A percentile compares a stretch with the other conserved stretches of the same genome.
phyloP scores from a whole-genome alignment of 2,329 filamentous ascomycete species.

The Albophoma yamanashiensis region DNA sequence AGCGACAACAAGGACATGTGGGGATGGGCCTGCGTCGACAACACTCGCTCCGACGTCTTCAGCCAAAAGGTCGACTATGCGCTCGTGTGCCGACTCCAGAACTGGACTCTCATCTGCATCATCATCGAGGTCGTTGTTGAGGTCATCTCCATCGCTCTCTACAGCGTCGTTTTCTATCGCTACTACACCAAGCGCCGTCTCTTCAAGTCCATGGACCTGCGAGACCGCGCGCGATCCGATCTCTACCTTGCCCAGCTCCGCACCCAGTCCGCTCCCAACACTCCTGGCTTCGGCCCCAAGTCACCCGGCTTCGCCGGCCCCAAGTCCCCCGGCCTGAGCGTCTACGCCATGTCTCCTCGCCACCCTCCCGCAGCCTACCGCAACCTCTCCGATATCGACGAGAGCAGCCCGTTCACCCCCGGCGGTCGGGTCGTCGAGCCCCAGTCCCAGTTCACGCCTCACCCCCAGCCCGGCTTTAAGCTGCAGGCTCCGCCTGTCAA shows the following conservation, averaged over 20 bases:
- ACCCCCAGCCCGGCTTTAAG: slow-evolving; percentile 56
- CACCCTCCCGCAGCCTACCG: slow-evolving; percentile 48
- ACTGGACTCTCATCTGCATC: slow-evolving; percentile 93
- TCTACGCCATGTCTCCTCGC: slow-evolving; percentile 46
- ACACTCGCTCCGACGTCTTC: slow-evolving; percentile 69
- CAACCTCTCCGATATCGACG: slow-evolving; percentile 34
- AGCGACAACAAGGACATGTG: slow-evolving; percentile 76
- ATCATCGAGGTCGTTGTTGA: slow-evolving; percentile 95
- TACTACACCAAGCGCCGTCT: slow-evolving; percentile 95
- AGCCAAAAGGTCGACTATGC: slow-evolving; percentile 74
- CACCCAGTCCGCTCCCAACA: slow-evolving; percentile 86
- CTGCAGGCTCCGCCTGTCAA: slow-evolving; percentile 77
- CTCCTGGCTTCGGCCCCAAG: slow-evolving; percentile 73
- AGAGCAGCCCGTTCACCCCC: slow-evolving; percentile 39
- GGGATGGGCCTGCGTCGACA: slow-evolving; percentile 96
- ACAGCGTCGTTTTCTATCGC: slow-evolving; percentile 91
- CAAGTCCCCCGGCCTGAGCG: slow-evolving; percentile 32
- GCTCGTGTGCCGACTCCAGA: slow-evolving; percentile 83
- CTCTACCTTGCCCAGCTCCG: slow-evolving; percentile 84
- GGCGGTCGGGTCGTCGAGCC: slow-evolving; percentile 49
- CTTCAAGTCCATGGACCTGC: slow-evolving; percentile 90
- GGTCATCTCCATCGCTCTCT: slow-evolving; percentile 81
- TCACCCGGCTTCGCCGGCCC: slow-evolving; percentile 23
- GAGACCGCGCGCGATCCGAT: slow-evolving; percentile 88
- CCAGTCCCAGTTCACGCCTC: slow-evolving; percentile 45